Evolutionary conservation across 140 eudicot genomes (phyloP), one percentile per base, ranked within the genome.

Genomic region (Senecio squalidus): DNA sequence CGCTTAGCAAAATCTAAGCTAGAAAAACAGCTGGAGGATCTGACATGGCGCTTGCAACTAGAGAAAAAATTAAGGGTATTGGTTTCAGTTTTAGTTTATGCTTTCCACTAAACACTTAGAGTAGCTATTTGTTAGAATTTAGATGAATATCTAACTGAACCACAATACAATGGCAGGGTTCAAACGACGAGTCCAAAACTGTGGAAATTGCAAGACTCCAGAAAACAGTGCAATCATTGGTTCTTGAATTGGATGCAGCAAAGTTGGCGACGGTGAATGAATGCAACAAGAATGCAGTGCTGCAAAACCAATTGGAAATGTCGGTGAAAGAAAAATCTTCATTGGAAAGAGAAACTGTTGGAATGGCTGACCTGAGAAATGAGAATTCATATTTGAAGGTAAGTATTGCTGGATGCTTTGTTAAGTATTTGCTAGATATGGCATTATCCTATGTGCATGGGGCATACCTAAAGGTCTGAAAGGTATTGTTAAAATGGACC

Each of bases 1-100:
- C 96, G 96, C 20, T 38, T 84, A 60, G 99, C 99, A 30, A 92
- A 92, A 79, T 67, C 76, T 40, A 92, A 92, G 76, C 93, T 92
- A 28, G 99, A 92, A 72, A 92, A 83, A 77, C 99, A 92, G 82
- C 68, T 92, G 78, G 99, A 92, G 78, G 99, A 92, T 84, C 95
- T 92, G 36, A 87, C 96, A 5, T 82, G 96, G 96, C 82, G 99
- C 50, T 80, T 92, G 83, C 96, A 92, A 26, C 76, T 92, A 41
- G 99, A 92, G 81, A 92, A 84, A 69, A 88, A 82, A 76, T 55
- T 82, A 33, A 79, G 99, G 95, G 99, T 92, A 84, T 30, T 63
- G n/a, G 18, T 54, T 58, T 62, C 25, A 18, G 25, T 25, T 68
- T 78, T 43, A 25, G 52, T 70, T 55, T 46, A n/a, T 52, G 13